Conservation (phyloP, 2,329 filamentous ascomycete genomes). For the Ascochyta pisi region DNA sequence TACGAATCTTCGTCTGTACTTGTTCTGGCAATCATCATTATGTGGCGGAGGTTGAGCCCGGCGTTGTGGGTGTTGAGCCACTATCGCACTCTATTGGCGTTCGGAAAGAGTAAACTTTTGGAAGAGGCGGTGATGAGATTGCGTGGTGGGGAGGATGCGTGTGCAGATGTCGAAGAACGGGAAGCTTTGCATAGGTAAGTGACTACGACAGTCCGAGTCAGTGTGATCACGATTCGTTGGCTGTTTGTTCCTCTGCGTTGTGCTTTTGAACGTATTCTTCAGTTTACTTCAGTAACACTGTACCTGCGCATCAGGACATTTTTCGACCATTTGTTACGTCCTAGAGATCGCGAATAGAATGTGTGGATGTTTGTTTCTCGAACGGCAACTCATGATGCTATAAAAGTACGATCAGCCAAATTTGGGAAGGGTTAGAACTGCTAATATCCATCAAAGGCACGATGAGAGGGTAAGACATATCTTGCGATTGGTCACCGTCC, state of each 20-base stretch:
- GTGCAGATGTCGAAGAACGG: not conserved
- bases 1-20: slow-evolving; percentile 3
- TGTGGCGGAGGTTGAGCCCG: not conserved
- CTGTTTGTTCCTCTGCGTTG: not conserved
- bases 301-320: not conserved
- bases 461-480: not conserved
- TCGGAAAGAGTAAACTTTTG: not conserved
- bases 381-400: not conserved
- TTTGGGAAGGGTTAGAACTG: not conserved
- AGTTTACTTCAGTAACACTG: not conserved
- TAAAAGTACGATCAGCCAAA: not conserved
- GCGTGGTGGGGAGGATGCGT: not conserved
- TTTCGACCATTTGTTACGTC: not conserved
- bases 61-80: not conserved
- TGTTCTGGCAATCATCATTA: not conserved
- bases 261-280: not conserved
- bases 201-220: not conserved
- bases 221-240: not conserved
- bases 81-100: not conserved
- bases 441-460: not conserved
- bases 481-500: not conserved
- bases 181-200: not conserved
- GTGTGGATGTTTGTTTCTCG: too few relatives aligned
- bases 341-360: not conserved
- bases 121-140: slow-evolving; percentile 1